Percentiles rank a stretch among this genome's conserved stretches.
phyloP scores from a whole-genome alignment of 2,329 filamentous ascomycete species.

The Tolypocladium album region DNA sequence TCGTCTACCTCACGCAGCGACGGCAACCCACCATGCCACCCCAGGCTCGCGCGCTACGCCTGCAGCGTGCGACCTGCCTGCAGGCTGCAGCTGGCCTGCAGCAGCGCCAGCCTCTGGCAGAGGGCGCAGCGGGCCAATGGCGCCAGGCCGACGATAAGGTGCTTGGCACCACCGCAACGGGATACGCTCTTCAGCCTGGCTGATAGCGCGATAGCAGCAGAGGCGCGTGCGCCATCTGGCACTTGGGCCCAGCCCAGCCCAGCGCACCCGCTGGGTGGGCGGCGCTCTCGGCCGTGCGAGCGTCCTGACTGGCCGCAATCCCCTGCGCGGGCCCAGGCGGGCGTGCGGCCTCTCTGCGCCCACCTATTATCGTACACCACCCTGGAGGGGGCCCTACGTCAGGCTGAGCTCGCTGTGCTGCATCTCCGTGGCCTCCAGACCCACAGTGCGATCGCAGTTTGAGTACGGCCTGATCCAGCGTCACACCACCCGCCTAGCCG shows the following conservation, averaged over 20 bases:
- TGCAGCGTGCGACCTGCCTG: background rate
- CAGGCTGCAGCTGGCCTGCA: conserved; percentile 1
- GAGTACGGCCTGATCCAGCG: background rate
- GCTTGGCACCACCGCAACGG: background rate
- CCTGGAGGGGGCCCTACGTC: background rate
- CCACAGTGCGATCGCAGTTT: background rate
- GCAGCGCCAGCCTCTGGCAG: background rate
- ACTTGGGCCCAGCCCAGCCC: background rate
- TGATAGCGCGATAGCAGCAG: background rate
- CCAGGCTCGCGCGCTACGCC: background rate
- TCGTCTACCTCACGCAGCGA: background rate
- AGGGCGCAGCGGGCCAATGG: background rate
- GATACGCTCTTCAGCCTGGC: background rate
- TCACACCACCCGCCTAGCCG: background rate
- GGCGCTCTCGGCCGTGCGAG: background rate
- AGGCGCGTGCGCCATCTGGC: background rate
- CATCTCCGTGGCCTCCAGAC: background rate
- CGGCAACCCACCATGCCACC: background rate
- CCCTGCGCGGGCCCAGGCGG: conserved; percentile 2
- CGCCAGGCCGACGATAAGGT: conserved; percentile 1
- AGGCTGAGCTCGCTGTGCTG: background rate
- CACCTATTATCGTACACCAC: conserved; percentile 1
- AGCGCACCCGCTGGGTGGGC: background rate
- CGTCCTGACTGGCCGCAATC: background rate
- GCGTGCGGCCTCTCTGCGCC: background rate